Conservation (phyloP, 345 rosid species). For the Eucalyptus marginata region DNA sequence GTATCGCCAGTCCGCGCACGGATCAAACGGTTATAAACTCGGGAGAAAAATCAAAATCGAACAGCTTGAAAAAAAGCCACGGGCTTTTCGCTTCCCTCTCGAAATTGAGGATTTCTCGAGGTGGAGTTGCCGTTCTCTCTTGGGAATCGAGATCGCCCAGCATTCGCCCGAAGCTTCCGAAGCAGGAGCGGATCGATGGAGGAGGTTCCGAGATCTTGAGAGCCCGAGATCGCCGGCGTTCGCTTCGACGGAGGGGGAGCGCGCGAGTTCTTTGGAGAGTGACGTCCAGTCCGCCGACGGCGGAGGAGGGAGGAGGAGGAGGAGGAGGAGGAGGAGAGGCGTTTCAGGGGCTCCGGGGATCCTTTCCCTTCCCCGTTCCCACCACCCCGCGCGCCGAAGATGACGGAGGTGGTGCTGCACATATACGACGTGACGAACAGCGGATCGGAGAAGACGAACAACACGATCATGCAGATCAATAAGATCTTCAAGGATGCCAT, state of each 20-base stretch:
- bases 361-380: background rate
- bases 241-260: background rate
- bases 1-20: background rate
- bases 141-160: background rate
- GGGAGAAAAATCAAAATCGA: background rate
- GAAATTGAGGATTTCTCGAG: background rate
- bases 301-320: background rate
- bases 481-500: constrained; percentile 91
- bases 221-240: background rate
- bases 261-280: background rate
- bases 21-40: background rate
- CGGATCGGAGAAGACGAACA: constrained; percentile 95
- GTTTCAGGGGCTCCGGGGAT: background rate
- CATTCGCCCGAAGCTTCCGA: background rate
- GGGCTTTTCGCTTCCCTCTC: background rate
- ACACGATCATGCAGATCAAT: constrained; percentile 80
- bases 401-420: constrained; percentile 78
- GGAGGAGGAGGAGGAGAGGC: background rate
- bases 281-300: background rate
- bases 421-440: constrained; percentile 92
- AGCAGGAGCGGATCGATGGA: background rate
- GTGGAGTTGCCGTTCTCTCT: background rate
- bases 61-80: background rate
- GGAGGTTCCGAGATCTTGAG: background rate
- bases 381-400: background rate